phyloP scores from a whole-genome alignment of 2,329 filamentous ascomycete genomes.

The Xylaria sp. region DNA sequence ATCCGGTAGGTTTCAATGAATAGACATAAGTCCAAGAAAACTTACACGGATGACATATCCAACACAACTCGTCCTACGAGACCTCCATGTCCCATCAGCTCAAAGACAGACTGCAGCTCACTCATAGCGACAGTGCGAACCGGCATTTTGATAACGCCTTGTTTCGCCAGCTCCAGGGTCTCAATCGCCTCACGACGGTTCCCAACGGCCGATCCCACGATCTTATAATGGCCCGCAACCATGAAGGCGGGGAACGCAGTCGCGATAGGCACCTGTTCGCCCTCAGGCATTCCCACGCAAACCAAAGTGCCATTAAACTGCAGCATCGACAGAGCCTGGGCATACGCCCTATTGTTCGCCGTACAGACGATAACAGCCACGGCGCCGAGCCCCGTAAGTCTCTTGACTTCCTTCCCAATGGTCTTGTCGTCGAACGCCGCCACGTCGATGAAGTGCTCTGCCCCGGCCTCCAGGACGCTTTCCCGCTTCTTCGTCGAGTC shows the following conservation, averaged over 20 bases:
- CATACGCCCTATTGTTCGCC: constrained; percentile 33
- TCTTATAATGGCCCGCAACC: constrained; percentile 17
- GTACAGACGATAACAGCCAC: constrained; percentile 35
- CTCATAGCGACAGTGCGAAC: constrained; percentile 31
- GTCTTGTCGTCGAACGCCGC: constrained; percentile 26
- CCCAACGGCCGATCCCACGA: constrained; percentile 29
- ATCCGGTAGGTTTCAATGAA: background rate
- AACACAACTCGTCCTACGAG: constrained; percentile 33
- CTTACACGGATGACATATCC: constrained; percentile 23
- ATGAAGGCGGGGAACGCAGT: constrained; percentile 22
- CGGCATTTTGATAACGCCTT: constrained; percentile 32
- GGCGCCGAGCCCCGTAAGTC: constrained; percentile 34
- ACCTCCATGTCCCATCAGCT: constrained; percentile 25
- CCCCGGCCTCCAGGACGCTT: constrained; percentile 28
- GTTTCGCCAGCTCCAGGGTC: constrained; percentile 32
- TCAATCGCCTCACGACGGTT: constrained; percentile 37
- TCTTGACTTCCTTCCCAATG: constrained; percentile 34
- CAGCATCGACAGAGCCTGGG: constrained; percentile 32
- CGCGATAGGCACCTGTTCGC: constrained; percentile 28
- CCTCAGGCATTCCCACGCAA: constrained; percentile 36
- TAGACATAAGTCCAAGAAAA: background rate
- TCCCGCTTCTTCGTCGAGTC: constrained; percentile 33
- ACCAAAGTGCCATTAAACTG: constrained; percentile 35
- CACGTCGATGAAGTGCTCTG: constrained; percentile 37
- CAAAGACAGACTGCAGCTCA: constrained; percentile 34